phyloP scores from a whole-genome alignment of 164 flowering plant species.

The Buxus sempervirens region DNA sequence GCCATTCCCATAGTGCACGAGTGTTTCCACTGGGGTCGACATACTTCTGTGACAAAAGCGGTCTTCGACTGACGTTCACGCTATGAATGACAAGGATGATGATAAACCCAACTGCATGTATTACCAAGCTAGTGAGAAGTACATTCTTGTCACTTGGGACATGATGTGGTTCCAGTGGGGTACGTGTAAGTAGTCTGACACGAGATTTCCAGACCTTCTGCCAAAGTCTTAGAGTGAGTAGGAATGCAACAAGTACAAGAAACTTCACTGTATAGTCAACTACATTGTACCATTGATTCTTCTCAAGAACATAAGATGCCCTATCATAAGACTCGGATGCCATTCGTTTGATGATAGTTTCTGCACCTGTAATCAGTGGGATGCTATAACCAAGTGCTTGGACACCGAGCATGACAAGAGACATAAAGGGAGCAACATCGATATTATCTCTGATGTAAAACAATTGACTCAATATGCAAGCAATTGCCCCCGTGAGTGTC shows the following conservation, averaged over 20 bases:
- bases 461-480: slow-evolving; percentile 64
- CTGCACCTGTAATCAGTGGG: slow-evolving; percentile 75
- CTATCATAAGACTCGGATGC: slow-evolving; percentile 39
- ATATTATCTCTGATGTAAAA: slow-evolving; percentile 42
- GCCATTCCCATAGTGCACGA: slow-evolving; percentile 45
- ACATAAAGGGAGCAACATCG: slow-evolving; percentile 66
- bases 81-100: slow-evolving; percentile 46
- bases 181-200: slow-evolving; percentile 46
- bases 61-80: slow-evolving; percentile 28
- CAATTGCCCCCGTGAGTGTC: slow-evolving; percentile 67
- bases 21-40: slow-evolving; percentile 33
- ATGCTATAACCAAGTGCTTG: slow-evolving; percentile 81
- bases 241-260: slow-evolving; percentile 59
- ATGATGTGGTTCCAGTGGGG: slow-evolving; percentile 59
- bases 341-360: slow-evolving; percentile 49
- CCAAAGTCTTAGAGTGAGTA: slow-evolving; percentile 60
- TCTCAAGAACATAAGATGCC: slow-evolving; percentile 42
- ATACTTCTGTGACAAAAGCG: slow-evolving; percentile 23
- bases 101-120: slow-evolving; percentile 59
- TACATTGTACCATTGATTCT: slow-evolving; percentile 41
- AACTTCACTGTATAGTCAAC: slow-evolving; percentile 63
- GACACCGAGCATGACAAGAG: slow-evolving; percentile 80
- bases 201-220: slow-evolving; percentile 92
- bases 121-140: slow-evolving; percentile 32
- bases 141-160: slow-evolving; percentile 73